A percentile compares a stretch with the other conserved stretches of the same genome.
phyloP scores from a whole-genome alignment of 768 basidiomycete genomes.

The Mycena vulgaris region DNA sequence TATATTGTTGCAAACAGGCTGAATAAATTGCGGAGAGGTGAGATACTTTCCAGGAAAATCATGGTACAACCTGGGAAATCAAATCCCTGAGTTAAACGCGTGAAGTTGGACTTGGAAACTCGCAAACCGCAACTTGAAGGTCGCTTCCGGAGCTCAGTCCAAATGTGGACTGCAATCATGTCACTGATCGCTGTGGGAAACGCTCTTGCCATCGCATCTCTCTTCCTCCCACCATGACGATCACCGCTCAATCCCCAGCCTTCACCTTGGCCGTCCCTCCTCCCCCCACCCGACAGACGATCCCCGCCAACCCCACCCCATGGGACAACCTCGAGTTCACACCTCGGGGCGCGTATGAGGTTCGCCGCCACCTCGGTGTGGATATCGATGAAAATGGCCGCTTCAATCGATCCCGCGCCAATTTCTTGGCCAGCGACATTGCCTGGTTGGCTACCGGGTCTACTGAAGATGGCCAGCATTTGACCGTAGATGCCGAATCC shows the following conservation, averaged over 20 bases:
- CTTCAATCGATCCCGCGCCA: neutral
- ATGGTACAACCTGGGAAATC: no score
- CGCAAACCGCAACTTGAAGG: neutral
- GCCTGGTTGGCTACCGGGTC: slow-evolving; percentile 10
- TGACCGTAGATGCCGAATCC: neutral
- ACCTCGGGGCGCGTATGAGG: neutral
- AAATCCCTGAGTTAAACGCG: no score
- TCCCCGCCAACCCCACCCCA: neutral
- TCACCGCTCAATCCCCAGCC: neutral
- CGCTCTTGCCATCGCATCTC: neutral
- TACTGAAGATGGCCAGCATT: slow-evolving; percentile 4
- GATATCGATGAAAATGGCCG: neutral
- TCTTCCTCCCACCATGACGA: neutral
- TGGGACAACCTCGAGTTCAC: neutral
- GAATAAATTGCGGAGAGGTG: no score
- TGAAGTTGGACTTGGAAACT: no score
- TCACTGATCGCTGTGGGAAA: neutral
- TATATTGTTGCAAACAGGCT: no score
- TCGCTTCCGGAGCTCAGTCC: neutral
- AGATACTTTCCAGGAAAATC: no score
- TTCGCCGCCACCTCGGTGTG: slow-evolving; percentile 12
- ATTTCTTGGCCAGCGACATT: slow-evolving; percentile 13
- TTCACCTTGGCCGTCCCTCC: neutral
- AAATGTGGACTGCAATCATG: neutral
- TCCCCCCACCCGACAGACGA: neutral